Evolutionary conservation across 352 stramenopile genomes (phyloP), one percentile per base, ranked within the genome.

Genomic region (Phytophthora lateralis): DNA sequence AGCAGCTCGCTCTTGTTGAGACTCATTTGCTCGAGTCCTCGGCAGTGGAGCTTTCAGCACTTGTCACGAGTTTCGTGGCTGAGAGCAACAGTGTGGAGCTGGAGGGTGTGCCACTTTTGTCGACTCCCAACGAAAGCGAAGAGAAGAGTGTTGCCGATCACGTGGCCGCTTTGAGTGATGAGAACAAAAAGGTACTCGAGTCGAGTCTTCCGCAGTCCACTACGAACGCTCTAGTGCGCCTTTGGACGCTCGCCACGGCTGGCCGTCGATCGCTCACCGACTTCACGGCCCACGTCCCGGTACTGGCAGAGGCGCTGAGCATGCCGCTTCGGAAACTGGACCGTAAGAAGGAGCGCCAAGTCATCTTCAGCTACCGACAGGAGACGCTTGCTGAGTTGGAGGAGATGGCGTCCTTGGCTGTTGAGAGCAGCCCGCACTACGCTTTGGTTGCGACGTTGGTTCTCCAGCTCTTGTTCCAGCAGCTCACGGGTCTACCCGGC

Each of bases 281-380:
- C 60, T 89, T 95, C 15, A 81, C 75, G 54, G 42, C 53, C 6
- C 82, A 93, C 42, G 49, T 95, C 1, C 67, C 72, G 3, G 69
- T 81, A 21, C 47, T 95, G 9, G 75, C 78, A 8, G 70, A 85
- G 7, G 78, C 73, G 11, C 42, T 95, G 63, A 88, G 76, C 55
- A 90, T 95, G 69, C 86, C 86, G 24, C 56, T 91, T 66, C 77
- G 75, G 17, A 95, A 93, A 55, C 57, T 85, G 18, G 86, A 95
- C 60, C 84, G 86, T 18, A 95, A 95, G 60, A 90, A 90, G 48
- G 85, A 95, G 70, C 79, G 82, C 7, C 80, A 91, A 26, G 54
- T 89, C 39, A 67, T 90, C 6, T 93, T 91, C 26, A 55, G 57
- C 6, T 86, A 90, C 43, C 78, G 84, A 29, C 80, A 90, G 61